Percentiles rank a stretch among this genome's conserved stretches.
Evolutionary conservation across 176 grass and related monocot genomes (phyloP).

Genomic region (Saccharum officinarum): DNA sequence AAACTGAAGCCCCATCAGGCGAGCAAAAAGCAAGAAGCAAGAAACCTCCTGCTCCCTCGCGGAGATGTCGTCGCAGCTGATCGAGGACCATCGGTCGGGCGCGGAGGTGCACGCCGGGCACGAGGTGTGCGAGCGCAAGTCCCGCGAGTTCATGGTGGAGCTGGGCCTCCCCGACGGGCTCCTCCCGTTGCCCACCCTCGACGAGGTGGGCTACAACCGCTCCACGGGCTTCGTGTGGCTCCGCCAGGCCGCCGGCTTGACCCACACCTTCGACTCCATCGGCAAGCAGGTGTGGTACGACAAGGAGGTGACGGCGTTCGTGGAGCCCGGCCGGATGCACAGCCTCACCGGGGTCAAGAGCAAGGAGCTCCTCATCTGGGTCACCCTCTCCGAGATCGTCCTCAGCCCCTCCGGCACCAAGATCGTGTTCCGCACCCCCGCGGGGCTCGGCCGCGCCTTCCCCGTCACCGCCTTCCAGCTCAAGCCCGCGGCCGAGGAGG

Average conservation of each 20-base stretch:
- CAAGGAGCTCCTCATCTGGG: conserved; percentile 74
- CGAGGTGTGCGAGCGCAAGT: conserved; percentile 44
- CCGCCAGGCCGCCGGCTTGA: conserved; percentile 41
- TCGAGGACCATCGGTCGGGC: conserved; percentile 51
- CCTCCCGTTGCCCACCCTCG: conserved; percentile 43
- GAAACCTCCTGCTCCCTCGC: neutral
- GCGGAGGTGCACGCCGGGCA: conserved; percentile 51
- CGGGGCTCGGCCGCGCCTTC: conserved; percentile 52
- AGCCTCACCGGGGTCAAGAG: conserved; percentile 53
- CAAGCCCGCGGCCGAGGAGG: neutral
- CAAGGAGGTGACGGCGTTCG: conserved; percentile 55
- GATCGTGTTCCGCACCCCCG: conserved; percentile 63
- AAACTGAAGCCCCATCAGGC: neutral
- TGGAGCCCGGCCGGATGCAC: conserved; percentile 57
- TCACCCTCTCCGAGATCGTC: conserved; percentile 65
- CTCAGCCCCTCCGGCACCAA: conserved; percentile 46
- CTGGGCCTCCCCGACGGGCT: conserved; percentile 58
- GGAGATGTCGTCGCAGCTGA: conserved; percentile 46
- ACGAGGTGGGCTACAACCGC: conserved; percentile 68
- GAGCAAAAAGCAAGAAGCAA: neutral
- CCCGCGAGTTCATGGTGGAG: conserved; percentile 55
- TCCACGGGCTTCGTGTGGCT: conserved; percentile 63
- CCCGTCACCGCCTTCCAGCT: conserved; percentile 61
- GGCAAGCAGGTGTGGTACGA: conserved; percentile 67
- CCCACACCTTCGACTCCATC: conserved; percentile 66